Conservation (phyloP, 495 filamentous ascomycete species). For the Xylaria sp. region DNA sequence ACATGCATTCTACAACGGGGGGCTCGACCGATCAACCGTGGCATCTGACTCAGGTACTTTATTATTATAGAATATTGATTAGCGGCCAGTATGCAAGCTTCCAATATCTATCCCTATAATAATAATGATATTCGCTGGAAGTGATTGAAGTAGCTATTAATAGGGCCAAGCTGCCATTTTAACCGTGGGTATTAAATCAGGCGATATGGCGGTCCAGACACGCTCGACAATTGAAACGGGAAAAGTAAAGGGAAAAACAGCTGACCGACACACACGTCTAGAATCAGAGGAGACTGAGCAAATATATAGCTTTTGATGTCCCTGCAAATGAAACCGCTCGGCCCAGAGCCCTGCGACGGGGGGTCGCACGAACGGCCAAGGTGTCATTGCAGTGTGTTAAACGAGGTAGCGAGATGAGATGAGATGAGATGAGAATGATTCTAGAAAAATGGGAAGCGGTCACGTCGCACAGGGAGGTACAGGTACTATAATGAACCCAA, state of each 20-base stretch:
- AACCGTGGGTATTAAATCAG: slow-evolving; percentile 5
- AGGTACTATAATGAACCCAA: neutral
- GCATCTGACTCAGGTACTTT: neutral
- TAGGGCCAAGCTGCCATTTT: neutral
- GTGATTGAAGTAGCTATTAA: neutral
- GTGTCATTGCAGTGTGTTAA: slow-evolving; percentile 4
- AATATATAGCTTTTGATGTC: slow-evolving; percentile 14
- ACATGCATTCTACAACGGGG: neutral
- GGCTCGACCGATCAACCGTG: neutral
- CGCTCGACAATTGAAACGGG: neutral
- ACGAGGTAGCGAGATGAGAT: neutral
- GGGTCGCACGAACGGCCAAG: slow-evolving; percentile 9
- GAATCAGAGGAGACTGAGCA: slow-evolving; percentile 13
- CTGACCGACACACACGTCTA: slow-evolving; percentile 3
- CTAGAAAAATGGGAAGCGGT: slow-evolving; percentile 14
- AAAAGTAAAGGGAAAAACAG: neutral
- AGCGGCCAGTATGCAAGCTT: neutral
- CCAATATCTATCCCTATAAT: neutral
- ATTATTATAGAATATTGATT: slow-evolving; percentile 7
- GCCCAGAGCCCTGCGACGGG: slow-evolving; percentile 17
- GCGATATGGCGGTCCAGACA: slow-evolving; percentile 1
- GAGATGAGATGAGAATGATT: too few species aligned
- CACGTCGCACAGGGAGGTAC: neutral
- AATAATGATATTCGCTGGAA: neutral
- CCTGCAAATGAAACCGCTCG: slow-evolving; percentile 18